phyloP scores from a whole-genome alignment of 345 rosid species.

The Euphorbia peplus region DNA sequence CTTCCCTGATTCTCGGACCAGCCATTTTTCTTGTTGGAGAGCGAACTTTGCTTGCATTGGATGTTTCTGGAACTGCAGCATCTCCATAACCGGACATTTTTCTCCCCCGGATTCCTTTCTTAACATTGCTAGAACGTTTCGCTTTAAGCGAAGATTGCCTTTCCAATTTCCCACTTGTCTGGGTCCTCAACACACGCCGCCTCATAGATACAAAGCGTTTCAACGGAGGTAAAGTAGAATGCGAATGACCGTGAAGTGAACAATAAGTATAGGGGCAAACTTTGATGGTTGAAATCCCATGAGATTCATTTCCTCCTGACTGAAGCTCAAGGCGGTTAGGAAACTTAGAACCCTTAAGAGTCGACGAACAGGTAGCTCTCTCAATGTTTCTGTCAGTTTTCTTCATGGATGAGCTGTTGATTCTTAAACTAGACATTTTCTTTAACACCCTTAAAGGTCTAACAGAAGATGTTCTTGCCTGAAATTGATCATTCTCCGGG shows the following conservation, averaged over 20 bases:
- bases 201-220: conserved; percentile 64
- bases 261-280: conserved; percentile 77
- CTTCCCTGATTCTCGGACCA: background rate
- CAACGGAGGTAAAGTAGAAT: conserved; percentile 45
- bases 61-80: conserved; percentile 18
- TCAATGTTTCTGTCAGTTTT: conserved; percentile 28
- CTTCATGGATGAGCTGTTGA: conserved; percentile 31
- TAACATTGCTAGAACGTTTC: conserved; percentile 30
- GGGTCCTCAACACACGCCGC: conserved; percentile 44
- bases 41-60: conserved; percentile 1
- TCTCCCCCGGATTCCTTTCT: conserved; percentile 28
- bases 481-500: conserved; percentile 18
- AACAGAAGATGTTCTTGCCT: conserved; percentile 35
- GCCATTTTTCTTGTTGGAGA: conserved; percentile 2
- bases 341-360: conserved; percentile 64
- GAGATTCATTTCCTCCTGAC: conserved; percentile 31
- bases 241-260: conserved; percentile 78
- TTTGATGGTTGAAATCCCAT: conserved; percentile 28
- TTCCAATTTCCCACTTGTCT: conserved; percentile 44
- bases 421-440: conserved; percentile 48
- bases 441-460: conserved; percentile 39
- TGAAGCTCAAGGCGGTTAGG: conserved; percentile 32
- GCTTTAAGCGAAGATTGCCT: conserved; percentile 28
- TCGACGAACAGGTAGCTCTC: conserved; percentile 78
- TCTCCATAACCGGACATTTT: conserved; percentile 2